Base-by-base conservation (phyloP, 2,329 filamentous ascomycete species). In the Aspergillus pseudoviridinutans region DNA sequence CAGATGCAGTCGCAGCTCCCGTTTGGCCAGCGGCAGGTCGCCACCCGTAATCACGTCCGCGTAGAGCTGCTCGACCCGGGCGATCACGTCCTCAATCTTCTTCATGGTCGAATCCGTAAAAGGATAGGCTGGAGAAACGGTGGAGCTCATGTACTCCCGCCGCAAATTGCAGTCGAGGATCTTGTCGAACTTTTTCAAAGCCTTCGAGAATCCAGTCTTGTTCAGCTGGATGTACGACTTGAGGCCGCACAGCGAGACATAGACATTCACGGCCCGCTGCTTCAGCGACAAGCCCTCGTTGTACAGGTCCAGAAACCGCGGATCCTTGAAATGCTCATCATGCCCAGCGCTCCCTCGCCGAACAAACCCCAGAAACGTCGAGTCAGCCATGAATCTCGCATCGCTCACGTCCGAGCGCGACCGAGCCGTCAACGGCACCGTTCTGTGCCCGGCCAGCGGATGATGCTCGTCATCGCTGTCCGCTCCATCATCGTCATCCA, bases 101-200 rank as follows among this genome's bases (percentile, higher is more conserved):
- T 84, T 79, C 75, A 91, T 86, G 0, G 91, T 94, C 49, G 84
- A 81, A 10, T 86, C 81, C 51, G 84, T 84, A 76, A 99, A 99
- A 0, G 92, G 89, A 66, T 94, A 90, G 0, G 92, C 89, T 1
- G 87, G 80, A 57, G 90, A 85, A 54, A 99, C 91, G 38, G 84
- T 81, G 32, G 84, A 78, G 56, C 85, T 82, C 74, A 97, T 86
- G 72, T 96, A 99, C 49, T 82, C 79, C 14, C 84, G 79, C 64
- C 93, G 92, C 55, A 97, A 80, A 66, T 87, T 87, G 63, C 88
- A 87, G 74, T 97, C 89, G 57, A 96, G 78, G 57, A 90, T 97
- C 80, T 99, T 99, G 81, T 99, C 94, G 70, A 94, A 99, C 75
- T 99, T 99, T 78, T 99, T 99, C 64, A 97, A 78, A 0, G 96